Percentiles rank a stretch among this genome's conserved stretches.
Conservation (phyloP, 2,329 filamentous ascomycete genomes). For the Fusarium metavorans region DNA sequence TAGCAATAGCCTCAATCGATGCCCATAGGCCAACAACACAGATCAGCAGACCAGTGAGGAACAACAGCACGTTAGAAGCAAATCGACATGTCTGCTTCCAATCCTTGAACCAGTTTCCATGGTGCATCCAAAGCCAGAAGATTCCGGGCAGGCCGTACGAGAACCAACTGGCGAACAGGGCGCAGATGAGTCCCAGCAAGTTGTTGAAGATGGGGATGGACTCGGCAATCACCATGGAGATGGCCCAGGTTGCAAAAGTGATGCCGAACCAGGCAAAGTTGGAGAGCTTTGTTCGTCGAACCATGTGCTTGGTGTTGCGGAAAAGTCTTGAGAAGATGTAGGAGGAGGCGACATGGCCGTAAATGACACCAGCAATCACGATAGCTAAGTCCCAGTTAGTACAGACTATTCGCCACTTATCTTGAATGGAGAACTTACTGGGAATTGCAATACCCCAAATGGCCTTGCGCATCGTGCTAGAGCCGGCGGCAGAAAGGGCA, state of each 20-base stretch:
- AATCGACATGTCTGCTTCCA: conserved; percentile 50
- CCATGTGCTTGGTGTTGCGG: conserved; percentile 67
- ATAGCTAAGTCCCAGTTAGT: conserved; percentile 54
- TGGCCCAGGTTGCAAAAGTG: conserved; percentile 65
- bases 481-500: conserved; percentile 72
- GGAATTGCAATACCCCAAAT: conserved; percentile 77
- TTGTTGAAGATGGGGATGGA: conserved; percentile 77
- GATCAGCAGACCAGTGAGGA: conserved; percentile 51
- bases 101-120: conserved; percentile 53
- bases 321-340: conserved; percentile 75
- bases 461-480: conserved; percentile 66
- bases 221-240: conserved; percentile 76
- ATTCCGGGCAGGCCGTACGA: conserved; percentile 63
- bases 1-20: conserved; percentile 51
- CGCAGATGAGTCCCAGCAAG: conserved; percentile 71
- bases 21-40: conserved; percentile 56
- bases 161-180: conserved; percentile 77
- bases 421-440: background rate
- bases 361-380: conserved; percentile 77
- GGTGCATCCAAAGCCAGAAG: conserved; percentile 62
- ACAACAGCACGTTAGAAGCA: conserved; percentile 46
- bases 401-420: rapidly evolving
- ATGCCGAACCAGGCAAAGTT: conserved; percentile 70
- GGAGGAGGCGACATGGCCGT: conserved; percentile 74
- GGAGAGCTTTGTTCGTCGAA: conserved; percentile 62